Base-by-base conservation (phyloP, 2,329 filamentous ascomycete species). In the Didymosphaeria variabile region DNA sequence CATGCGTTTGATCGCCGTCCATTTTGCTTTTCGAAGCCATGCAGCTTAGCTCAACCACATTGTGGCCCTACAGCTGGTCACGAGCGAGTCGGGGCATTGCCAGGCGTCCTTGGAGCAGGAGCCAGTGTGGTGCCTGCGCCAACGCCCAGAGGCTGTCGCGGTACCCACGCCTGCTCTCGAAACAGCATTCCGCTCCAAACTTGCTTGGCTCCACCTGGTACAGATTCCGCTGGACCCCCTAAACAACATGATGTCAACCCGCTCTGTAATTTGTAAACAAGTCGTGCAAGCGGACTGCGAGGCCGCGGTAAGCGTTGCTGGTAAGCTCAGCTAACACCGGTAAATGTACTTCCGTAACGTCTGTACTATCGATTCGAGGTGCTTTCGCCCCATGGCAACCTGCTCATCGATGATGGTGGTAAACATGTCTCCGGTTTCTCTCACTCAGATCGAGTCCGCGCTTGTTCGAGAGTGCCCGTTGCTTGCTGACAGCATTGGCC, bases 1-100 rank as follows among this genome's bases (percentile, higher is more conserved):
- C 72, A 75, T 67, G 74, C 73, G 75, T 78, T 77, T 77, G 75
- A 78, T 78, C 75, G 73, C 74, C 75, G 70, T 72, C 67, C 65
- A 71, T 64, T 62, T 72, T 72, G 63, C 67, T 71, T 72, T 69
- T 50, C 29, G 36, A 34, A 59, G 46, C 52, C 60, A 52, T 57
- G 62, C 60, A 69, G 67, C 67, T 67, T 71, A 55, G 42, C 42
- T 55, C 36, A 67, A 65, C 69, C 67, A 72, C 62, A 71, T 55
- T 64, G 67, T 66, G 57, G 60, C 42, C 47, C 44, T 55, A 54
- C 59, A 53, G 51, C 60, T 50, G 61, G 66, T 67, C 64, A 67
- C 65, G 62, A 68, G 69, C 65, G 62, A 21, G 31, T 68, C 68
- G 69, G 69, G 59, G 63, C 38, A 61, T 66, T 29, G 62, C 66